Evolutionary conservation across 768 basidiomycete genomes (phyloP).

Genomic region (Zangia roseola): DNA sequence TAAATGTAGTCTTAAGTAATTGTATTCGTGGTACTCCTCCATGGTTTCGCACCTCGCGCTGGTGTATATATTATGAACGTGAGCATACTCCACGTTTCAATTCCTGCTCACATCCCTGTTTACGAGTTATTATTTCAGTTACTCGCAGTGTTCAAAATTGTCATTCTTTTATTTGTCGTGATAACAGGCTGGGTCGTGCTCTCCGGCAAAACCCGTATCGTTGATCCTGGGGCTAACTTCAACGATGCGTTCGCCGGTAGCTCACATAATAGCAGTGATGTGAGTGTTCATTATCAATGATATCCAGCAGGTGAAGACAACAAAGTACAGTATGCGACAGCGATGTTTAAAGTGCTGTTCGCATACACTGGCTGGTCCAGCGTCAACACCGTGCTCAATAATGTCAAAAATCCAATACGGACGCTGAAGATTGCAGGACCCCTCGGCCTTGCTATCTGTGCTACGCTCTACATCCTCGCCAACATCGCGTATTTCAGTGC

Average conservation of each 20-base stretch:
- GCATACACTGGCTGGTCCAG: conserved; percentile 53
- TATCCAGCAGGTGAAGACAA: neutral
- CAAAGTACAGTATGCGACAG: conserved; percentile 53
- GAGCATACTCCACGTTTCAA: conserved; percentile 3
- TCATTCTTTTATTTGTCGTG: conserved; percentile 53
- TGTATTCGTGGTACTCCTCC: conserved; percentile 47
- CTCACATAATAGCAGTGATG: conserved; percentile 50
- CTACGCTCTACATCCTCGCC: conserved; percentile 51
- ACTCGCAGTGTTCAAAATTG: conserved; percentile 53
- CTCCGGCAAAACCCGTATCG: conserved; percentile 53
- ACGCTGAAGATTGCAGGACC: conserved; percentile 64
- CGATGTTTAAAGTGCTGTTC: conserved; percentile 56
- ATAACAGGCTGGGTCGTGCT: conserved; percentile 62
- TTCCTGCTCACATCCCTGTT: no score
- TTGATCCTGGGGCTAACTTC: conserved; percentile 59
- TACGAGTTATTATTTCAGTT: conserved; percentile 27
- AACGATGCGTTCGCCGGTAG: conserved; percentile 56
- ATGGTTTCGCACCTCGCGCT: conserved; percentile 48
- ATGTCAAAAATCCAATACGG: conserved; percentile 56
- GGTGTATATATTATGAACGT: conserved; percentile 60
- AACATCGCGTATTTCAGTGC: conserved; percentile 58
- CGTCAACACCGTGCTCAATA: conserved; percentile 59
- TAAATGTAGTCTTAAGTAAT: conserved; percentile 11
- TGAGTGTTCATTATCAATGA: conserved; percentile 8
- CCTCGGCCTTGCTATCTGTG: conserved; percentile 54